phyloP scores from a whole-genome alignment of 352 stramenopile species.

The Pythium rishiriense region DNA sequence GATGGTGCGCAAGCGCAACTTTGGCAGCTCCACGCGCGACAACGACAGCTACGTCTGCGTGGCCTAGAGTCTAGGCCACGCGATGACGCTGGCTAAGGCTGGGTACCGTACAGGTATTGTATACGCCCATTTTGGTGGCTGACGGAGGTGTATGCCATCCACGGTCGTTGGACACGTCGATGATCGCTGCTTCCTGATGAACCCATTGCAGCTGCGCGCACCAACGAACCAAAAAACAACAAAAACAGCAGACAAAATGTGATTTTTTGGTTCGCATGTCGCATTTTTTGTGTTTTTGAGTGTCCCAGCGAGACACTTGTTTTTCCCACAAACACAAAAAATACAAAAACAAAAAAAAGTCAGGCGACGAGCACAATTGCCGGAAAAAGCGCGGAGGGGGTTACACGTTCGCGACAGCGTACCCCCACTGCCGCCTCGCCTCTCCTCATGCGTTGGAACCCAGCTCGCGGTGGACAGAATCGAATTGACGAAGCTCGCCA shows the following conservation, averaged over 20 bases:
- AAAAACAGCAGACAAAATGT: background rate
- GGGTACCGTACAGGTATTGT: background rate
- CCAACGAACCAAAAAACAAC: background rate
- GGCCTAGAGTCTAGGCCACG: too few species aligned
- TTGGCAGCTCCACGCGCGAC: slow-evolving; percentile 17
- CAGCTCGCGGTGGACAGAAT: background rate
- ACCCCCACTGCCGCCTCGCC: background rate
- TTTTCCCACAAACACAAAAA: background rate
- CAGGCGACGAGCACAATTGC: background rate
- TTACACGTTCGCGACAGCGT: background rate
- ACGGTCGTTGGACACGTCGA: background rate
- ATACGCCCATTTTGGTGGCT: background rate
- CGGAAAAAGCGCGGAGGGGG: slow-evolving; percentile 3
- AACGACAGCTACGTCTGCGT: slow-evolving; percentile 19
- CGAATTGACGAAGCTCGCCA: slow-evolving; percentile 7
- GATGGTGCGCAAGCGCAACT: slow-evolving; percentile 32
- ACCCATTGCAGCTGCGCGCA: slow-evolving; percentile 4
- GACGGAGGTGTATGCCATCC: too few species aligned
- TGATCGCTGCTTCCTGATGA: background rate
- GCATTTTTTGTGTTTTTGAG: background rate
- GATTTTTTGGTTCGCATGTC: slow-evolving; percentile 1
- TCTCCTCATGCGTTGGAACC: slow-evolving; percentile 6
- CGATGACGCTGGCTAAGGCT: background rate
- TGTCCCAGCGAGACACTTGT: background rate
- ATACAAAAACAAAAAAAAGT: too few species aligned